Conservation (phyloP, 2,329 filamentous ascomycete genomes). For the Calonectria crousiana region DNA sequence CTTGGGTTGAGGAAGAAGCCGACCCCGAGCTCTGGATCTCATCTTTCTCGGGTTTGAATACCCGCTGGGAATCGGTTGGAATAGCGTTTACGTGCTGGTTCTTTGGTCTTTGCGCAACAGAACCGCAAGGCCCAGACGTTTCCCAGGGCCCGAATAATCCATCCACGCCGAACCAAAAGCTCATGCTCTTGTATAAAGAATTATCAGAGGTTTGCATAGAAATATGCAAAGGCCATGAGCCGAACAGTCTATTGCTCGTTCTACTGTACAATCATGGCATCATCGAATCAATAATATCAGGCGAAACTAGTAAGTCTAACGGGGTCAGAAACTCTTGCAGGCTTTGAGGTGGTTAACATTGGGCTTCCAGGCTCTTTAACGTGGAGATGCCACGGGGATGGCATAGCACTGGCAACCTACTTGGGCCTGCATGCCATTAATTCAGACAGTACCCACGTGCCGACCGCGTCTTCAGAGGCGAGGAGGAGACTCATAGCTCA, state of each 20-base stretch:
- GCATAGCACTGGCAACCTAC: conserved; percentile 11
- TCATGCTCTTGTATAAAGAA: not conserved
- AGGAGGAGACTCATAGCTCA: conserved; percentile 5
- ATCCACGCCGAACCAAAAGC: not conserved
- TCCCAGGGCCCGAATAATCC: not conserved
- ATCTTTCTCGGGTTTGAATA: not conserved
- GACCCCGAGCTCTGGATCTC: not conserved
- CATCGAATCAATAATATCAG: not conserved
- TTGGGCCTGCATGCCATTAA: conserved; percentile 1
- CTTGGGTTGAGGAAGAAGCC: not conserved
- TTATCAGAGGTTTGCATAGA: not conserved
- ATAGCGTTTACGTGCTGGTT: not conserved
- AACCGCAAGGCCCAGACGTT: not conserved
- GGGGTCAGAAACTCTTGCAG: not conserved
- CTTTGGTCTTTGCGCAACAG: not conserved
- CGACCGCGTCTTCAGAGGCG: conserved; percentile 11
- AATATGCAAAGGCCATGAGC: not conserved
- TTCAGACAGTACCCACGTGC: not conserved
- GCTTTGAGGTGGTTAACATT: not conserved
- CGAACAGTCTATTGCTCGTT: not conserved
- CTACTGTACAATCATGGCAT: not conserved
- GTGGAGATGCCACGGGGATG: conserved; percentile 9
- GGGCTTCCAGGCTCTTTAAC: not conserved
- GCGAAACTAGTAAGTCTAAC: not conserved
- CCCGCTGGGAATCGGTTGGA: not conserved